A percentile compares a stretch with the other conserved stretches of the same genome.
Evolutionary conservation across 179 eudicot species (phyloP).

Genomic region (Silene vulgaris): DNA sequence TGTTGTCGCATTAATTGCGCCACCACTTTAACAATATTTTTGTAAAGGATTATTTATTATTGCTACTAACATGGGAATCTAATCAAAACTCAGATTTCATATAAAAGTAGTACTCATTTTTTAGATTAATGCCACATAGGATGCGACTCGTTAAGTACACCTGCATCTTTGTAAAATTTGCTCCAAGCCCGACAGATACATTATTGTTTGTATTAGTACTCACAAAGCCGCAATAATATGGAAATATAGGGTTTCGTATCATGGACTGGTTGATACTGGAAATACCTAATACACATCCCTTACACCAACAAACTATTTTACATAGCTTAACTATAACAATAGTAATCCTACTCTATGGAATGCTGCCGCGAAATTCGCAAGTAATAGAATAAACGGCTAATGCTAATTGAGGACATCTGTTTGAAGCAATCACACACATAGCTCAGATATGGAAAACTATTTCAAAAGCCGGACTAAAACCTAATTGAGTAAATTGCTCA

Average conservation of each 20-base stretch:
- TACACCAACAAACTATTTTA: neutral
- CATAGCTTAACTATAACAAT: neutral
- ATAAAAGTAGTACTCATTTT: no score
- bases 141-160: neutral
- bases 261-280: neutral
- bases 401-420: neutral
- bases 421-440: neutral
- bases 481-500: neutral
- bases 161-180: neutral
- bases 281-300: neutral
- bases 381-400: neutral
- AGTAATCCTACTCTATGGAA: neutral
- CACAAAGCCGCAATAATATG: neutral
- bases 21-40: no score
- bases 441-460: no score
- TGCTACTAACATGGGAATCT: no score
- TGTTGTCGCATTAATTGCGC: no score
- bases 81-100: no score
- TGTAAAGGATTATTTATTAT: no score
- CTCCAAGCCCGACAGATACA: neutral
- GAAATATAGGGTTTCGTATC: neutral
- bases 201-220: neutral
- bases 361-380: neutral
- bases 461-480: neutral
- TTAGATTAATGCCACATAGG: no score